Evolutionary conservation across 2,329 filamentous ascomycete genomes (phyloP).

Genomic region (Helotiales sp.): DNA sequence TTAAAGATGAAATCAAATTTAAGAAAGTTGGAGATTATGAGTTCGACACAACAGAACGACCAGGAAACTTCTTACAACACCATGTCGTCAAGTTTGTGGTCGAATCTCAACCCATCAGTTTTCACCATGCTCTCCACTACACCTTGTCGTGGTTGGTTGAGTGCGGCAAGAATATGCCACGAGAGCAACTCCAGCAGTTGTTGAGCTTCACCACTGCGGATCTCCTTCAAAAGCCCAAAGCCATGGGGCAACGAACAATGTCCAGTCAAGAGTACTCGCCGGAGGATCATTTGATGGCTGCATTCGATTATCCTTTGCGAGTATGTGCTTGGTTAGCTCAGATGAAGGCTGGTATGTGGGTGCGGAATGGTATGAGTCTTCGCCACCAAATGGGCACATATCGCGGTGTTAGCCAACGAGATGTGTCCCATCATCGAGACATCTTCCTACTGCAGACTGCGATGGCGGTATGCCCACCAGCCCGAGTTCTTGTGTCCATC

Average conservation of each 20-base stretch:
- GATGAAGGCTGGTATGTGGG: conserved; percentile 99
- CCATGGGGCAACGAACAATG: conserved; percentile 58
- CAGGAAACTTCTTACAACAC: conserved; percentile 43
- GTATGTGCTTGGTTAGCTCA: conserved; percentile 97
- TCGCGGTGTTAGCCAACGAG: conserved; percentile 81
- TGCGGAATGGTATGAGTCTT: conserved; percentile 93
- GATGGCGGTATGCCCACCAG: conserved; percentile 80
- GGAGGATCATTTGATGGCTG: conserved; percentile 80
- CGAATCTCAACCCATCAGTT: conserved; percentile 88
- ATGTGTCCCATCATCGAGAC: conserved; percentile 92
- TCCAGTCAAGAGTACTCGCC: conserved; percentile 57
- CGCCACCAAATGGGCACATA: conserved; percentile 95
- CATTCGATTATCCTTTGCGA: conserved; percentile 90
- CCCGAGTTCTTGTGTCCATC: conserved; percentile 81
- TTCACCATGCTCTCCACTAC: conserved; percentile 96
- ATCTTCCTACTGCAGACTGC: conserved; percentile 92
- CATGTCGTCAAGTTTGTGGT: conserved; percentile 84
- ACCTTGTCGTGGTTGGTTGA: conserved; percentile 95
- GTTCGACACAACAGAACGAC: conserved; percentile 57
- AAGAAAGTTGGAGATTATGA: conserved; percentile 77
- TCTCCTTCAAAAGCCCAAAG: conserved; percentile 62
- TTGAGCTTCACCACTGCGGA: conserved; percentile 72
- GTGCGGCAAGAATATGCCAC: conserved; percentile 74
- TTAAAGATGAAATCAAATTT: conserved; percentile 84
- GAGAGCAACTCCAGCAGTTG: conserved; percentile 64